Percentiles rank a stretch among this genome's conserved stretches.
Conservation (phyloP, 352 stramenopile genomes). For the Hyphochytrium catenoides region DNA sequence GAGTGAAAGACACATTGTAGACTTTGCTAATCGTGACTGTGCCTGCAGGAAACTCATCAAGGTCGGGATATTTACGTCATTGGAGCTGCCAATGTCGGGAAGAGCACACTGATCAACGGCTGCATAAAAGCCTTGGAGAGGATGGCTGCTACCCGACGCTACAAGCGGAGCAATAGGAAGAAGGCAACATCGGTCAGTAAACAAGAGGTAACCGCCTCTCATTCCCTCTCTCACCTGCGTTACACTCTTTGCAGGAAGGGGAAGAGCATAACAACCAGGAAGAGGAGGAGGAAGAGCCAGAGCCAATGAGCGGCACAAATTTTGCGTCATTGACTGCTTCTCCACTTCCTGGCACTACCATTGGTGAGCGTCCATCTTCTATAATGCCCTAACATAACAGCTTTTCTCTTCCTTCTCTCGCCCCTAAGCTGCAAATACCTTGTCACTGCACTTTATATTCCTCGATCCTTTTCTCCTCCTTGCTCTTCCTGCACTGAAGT, state of each 20-base stretch:
- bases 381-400: too few relatives aligned
- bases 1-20: slow-evolving; percentile 29
- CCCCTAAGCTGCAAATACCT: too few relatives aligned
- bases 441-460: too few relatives aligned
- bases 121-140: slow-evolving; percentile 49
- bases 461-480: too few relatives aligned
- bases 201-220: background rate
- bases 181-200: slow-evolving; percentile 3
- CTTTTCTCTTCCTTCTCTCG: too few relatives aligned
- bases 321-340: slow-evolving; percentile 54
- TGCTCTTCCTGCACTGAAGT: too few relatives aligned
- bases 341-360: slow-evolving; percentile 63
- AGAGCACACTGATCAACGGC: slow-evolving; percentile 74
- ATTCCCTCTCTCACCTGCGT: too few relatives aligned
- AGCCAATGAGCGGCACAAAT: too few relatives aligned
- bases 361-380: slow-evolving; percentile 48
- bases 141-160: background rate
- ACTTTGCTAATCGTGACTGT: background rate
- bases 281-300: slow-evolving; percentile 23
- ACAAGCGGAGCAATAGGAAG: background rate
- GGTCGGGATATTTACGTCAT: slow-evolving; percentile 67
- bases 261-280: slow-evolving; percentile 38
- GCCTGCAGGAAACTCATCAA: slow-evolving; percentile 22
- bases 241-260: slow-evolving; percentile 15
- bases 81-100: slow-evolving; percentile 70